Evolutionary conservation across 2,329 filamentous ascomycete genomes (phyloP).

Genomic region (Fusarium virguliforme): DNA sequence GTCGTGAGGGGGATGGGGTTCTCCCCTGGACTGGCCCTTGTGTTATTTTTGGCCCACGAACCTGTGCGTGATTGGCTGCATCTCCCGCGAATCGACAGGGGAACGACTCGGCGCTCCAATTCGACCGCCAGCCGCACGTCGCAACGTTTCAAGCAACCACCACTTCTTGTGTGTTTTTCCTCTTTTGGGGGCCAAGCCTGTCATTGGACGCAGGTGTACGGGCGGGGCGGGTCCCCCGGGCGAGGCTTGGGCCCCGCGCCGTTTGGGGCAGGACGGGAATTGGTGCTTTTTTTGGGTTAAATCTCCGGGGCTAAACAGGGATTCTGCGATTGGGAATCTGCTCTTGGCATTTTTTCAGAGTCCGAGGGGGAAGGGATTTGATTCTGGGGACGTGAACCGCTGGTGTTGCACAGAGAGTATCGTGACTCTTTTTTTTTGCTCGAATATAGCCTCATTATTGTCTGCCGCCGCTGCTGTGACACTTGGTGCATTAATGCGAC

Average conservation of each 20-base stretch:
- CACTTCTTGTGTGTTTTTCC: not conserved
- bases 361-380: too few relatives aligned
- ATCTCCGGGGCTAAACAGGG: conserved; percentile 19
- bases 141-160: conserved; percentile 39
- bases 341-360: not conserved
- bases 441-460: conserved; percentile 5
- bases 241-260: not conserved
- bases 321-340: not conserved
- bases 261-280: conserved; percentile 9
- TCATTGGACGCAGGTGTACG: conserved; percentile 17
- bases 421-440: not conserved
- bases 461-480: not conserved
- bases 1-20: not conserved
- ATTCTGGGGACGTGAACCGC: not conserved
- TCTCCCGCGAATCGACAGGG: conserved; percentile 33
- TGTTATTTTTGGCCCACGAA: conserved; percentile 23
- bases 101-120: conserved; percentile 24
- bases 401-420: not conserved
- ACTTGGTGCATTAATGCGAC: not conserved
- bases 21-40: conserved; percentile 12
- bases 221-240: not conserved
- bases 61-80: conserved; percentile 18
- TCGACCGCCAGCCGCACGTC: conserved; percentile 38
- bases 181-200: not conserved
- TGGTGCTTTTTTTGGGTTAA: conserved; percentile 13